These are phyloP conservation scores for Aureobasidium namibiae DNA, from an alignment of 2,329 filamentous ascomycete species.

Conservation along the genomic window DNA sequence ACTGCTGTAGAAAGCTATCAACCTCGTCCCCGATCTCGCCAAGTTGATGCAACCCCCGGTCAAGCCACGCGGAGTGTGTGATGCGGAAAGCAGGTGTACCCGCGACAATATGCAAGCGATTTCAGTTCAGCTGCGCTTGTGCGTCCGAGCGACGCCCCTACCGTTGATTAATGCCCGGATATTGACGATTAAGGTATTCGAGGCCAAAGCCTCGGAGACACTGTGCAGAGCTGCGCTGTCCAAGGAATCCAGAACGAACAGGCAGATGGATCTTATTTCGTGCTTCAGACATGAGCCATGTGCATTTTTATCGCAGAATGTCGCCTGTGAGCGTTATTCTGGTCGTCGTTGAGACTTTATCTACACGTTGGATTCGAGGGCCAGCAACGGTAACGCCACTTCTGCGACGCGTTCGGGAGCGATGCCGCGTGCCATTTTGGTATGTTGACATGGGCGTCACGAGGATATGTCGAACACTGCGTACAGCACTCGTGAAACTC, in stretches of 20 bases:
- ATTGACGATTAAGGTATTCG: not conserved
- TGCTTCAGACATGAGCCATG: not conserved
- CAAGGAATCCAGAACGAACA: not conserved
- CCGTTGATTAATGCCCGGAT: not conserved
- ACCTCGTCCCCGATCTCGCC: not conserved
- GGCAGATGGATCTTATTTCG: not conserved
- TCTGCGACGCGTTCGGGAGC: not conserved
- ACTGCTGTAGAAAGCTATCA: no score
- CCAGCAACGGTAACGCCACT: constrained; percentile 3
- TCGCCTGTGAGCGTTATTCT: not conserved
- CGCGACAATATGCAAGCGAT: constrained; percentile 3
- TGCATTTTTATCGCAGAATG: not conserved
- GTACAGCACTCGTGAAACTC: not conserved
- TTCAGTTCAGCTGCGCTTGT: not conserved
- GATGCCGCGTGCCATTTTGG: not conserved
- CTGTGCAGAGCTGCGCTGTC: not conserved
- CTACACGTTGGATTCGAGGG: not conserved
- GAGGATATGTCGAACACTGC: not conserved
- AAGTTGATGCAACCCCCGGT: not conserved
- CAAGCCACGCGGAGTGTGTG: not conserved
- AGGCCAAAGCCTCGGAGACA: no score
- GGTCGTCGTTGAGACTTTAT: constrained; percentile 11
- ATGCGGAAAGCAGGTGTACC: constrained; percentile 5
- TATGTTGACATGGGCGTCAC: not conserved
- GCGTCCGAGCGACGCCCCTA: not conserved